A percentile compares a stretch with the other conserved stretches of the same genome.
These are phyloP conservation scores for Ogataea methanolica DNA, from an alignment of 805 yeast species.

Conservation along the genomic window DNA sequence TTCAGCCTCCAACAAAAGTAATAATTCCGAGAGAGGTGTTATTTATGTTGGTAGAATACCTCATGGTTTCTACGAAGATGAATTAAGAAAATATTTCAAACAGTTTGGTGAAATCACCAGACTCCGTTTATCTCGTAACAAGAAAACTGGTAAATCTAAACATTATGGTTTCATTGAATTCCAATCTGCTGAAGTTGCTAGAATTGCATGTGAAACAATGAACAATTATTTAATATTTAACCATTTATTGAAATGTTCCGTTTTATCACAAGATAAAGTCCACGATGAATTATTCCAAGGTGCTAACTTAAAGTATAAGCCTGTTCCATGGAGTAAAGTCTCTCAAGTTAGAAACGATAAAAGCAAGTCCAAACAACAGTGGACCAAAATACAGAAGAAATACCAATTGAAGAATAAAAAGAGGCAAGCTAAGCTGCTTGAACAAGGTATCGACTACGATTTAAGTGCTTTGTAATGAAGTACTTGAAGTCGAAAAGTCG, in stretches of 20 bases:
- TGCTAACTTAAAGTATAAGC: constrained; percentile 48
- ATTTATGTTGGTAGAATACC: constrained; percentile 91
- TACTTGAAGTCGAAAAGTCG: neutral
- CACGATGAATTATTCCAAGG: constrained; percentile 58
- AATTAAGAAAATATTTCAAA: constrained; percentile 71
- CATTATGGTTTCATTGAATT: constrained; percentile 85
- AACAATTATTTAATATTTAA: constrained; percentile 87
- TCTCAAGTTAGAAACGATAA: constrained; percentile 50
- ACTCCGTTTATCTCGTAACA: constrained; percentile 80
- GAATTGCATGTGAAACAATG: constrained; percentile 92
- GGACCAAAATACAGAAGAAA: constrained; percentile 49
- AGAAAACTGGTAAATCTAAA: constrained; percentile 83
- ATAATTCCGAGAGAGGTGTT: constrained; percentile 49
- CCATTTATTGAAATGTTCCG: constrained; percentile 65
- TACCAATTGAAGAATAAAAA: constrained; percentile 37
- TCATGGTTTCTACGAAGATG: constrained; percentile 82
- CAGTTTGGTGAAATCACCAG: constrained; percentile 88
- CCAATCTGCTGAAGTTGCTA: constrained; percentile 51
- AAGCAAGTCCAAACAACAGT: constrained; percentile 50
- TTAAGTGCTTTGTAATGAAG: constrained; percentile 15
- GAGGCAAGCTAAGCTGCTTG: constrained; percentile 46
- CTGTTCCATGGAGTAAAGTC: constrained; percentile 56
- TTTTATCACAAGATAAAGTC: constrained; percentile 51
- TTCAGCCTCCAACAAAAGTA: neutral
- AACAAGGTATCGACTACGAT: constrained; percentile 55